These are phyloP conservation scores for Trebouxia sp. DNA, from an alignment of 139 green algal genomes.

Conservation along the genomic window DNA sequence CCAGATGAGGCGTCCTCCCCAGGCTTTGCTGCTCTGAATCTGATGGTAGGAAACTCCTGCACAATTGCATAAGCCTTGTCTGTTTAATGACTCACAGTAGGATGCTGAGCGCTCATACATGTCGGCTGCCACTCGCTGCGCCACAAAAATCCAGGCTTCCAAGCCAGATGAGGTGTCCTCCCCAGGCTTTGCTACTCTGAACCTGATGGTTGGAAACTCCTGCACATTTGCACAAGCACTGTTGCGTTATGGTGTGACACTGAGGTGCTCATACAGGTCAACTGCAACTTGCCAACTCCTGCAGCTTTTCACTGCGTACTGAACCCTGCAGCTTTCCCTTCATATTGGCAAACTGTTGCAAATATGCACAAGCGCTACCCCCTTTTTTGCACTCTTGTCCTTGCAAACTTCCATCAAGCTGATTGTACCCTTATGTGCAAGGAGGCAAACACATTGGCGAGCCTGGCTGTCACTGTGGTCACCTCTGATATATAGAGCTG, in stretches of 20 bases:
- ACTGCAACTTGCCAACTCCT: slow-evolving; percentile 65
- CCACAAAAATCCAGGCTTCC: slow-evolving; percentile 50
- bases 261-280: slow-evolving; percentile 68
- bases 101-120: slow-evolving; percentile 59
- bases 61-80: neutral
- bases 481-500: too few relatives aligned
- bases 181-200: slow-evolving; percentile 48
- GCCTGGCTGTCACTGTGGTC: too few relatives aligned
- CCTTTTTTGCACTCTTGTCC: too few relatives aligned
- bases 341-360: too few relatives aligned
- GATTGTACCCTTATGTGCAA: too few relatives aligned
- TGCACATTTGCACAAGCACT: neutral
- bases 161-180: slow-evolving; percentile 63
- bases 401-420: too few relatives aligned
- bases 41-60: slow-evolving; percentile 71
- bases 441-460: too few relatives aligned
- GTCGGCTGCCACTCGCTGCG: slow-evolving; percentile 70
- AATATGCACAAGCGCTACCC: too few relatives aligned
- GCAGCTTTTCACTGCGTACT: too few relatives aligned
- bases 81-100: slow-evolving; percentile 79
- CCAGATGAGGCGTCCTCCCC: slow-evolving; percentile 64
- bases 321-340: too few relatives aligned
- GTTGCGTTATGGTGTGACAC: slow-evolving; percentile 73
- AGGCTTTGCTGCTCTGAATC: slow-evolving; percentile 55
- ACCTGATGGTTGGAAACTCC: slow-evolving; percentile 76